Base-by-base conservation (phyloP, 257 asterid species). In the Rauvolfia tetraphylla region DNA sequence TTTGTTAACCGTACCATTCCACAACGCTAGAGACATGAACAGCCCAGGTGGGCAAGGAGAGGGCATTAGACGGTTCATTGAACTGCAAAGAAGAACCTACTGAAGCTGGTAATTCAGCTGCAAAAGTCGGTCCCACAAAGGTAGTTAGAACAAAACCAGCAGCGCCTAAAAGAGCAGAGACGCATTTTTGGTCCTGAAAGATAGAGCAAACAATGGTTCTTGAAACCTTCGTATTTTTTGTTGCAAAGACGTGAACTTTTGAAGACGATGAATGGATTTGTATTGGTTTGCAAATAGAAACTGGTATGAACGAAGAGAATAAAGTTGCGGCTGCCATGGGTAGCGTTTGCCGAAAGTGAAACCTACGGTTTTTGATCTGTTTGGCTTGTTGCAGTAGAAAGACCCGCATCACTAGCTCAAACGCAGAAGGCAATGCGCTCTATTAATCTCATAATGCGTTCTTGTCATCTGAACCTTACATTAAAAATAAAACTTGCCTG, bases 1-100 rank as follows among this genome's bases (percentile, higher is more conserved):
- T 17, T 36, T 27, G 46, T 51, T 11, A 42, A 80, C 11, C 62
- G 41, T 86, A 95, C 99, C 99, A 95, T 85, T 92, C 99, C n/a
- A 87, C 91, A 36, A 95, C 98, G 78, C 98, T 92, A 81, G 99
- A 95, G 57, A 95, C 96, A 72, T 95, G 99, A 80, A 91, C 85
- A 69, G 92, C 89, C 98, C 99, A 95, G 74, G 99, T 95, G 81
- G 97, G 97, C 73, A 95, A 83, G 57, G 99, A 95, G 29, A 95
- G 93, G 15, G 98, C 99, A 87, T 95, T 92, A 75, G 94, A 83
- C 11, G 99, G 99, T 81, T 95, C 99, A 53, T 33, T 81, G 72
- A 87, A 73, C 56, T 78, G 85, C 53, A 83, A 72, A n/a, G 86
- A 78, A 38, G 86, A 78, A 27, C 36, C 80, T 48, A 82, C 39